A percentile compares a stretch with the other conserved stretches of the same genome.
Conservation (phyloP, 2,329 filamentous ascomycete genomes). For the Fusarium nanum region DNA sequence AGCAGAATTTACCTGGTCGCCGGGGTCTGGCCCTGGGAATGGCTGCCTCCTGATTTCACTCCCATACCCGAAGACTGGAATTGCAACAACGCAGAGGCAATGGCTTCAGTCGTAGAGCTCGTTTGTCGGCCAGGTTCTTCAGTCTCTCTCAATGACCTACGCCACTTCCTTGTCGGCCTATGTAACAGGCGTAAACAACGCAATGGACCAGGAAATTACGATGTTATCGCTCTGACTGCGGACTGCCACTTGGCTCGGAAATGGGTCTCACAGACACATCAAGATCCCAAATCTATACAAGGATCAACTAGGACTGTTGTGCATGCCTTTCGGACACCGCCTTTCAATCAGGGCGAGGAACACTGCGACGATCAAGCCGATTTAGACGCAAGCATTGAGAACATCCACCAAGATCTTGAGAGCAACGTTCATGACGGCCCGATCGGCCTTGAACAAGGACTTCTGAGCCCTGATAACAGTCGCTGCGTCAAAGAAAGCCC, state of each 20-base stretch:
- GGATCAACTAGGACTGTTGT: background rate
- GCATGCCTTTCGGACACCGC: background rate
- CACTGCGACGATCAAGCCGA: background rate
- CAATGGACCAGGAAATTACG: background rate
- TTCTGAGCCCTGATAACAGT: background rate
- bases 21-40: conserved; percentile 6
- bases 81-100: background rate
- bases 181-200: background rate
- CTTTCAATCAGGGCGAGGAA: background rate
- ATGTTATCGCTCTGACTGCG: background rate
- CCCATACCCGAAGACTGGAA: background rate
- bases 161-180: background rate
- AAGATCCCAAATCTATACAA: background rate
- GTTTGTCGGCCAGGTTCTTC: background rate
- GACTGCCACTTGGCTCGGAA: background rate
- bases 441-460: background rate
- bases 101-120: background rate
- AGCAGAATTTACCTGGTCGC: background rate
- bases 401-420: background rate
- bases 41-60: background rate
- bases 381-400: background rate
- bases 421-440: background rate
- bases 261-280: background rate
- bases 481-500: background rate
- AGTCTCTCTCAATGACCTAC: background rate